Evolutionary conservation across 1,284 basidiomycete genomes (phyloP).

Genomic region (Moesziomyces globuligerus): DNA sequence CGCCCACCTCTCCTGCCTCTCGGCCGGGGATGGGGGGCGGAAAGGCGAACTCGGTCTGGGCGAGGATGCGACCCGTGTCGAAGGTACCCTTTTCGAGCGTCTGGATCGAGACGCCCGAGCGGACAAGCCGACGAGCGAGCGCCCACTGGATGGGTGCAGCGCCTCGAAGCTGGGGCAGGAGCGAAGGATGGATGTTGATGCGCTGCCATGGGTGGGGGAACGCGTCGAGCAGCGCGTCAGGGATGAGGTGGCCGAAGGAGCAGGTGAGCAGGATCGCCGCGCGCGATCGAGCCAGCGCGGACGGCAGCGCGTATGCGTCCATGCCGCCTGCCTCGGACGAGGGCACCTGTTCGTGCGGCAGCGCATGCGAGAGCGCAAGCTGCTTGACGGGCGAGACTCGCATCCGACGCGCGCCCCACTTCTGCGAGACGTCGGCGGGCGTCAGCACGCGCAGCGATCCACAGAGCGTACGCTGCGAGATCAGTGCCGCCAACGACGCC

Average conservation of each 20-base stretch:
- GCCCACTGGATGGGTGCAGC: constrained; percentile 91
- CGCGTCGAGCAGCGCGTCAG: constrained; percentile 74
- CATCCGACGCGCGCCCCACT: constrained; percentile 60
- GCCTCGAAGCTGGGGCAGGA: constrained; percentile 87
- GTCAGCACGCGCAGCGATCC: constrained; percentile 72
- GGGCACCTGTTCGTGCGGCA: constrained; percentile 41
- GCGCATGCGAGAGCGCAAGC: constrained; percentile 31
- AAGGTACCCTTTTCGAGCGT: constrained; percentile 46
- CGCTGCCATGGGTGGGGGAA: constrained; percentile 74
- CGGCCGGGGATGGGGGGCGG: constrained; percentile 55
- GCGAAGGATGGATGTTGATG: constrained; percentile 92
- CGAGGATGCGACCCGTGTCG: constrained; percentile 49
- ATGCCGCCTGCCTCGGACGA: constrained; percentile 16
- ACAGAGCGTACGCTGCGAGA: constrained; percentile 7
- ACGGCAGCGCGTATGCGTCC: constrained; percentile 18
- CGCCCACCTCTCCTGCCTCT: constrained; percentile 20
- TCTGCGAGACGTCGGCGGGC: constrained; percentile 69
- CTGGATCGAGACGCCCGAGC: constrained; percentile 59
- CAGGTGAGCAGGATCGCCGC: constrained; percentile 79
- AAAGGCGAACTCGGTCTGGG: constrained; percentile 68
- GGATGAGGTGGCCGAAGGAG: constrained; percentile 90
- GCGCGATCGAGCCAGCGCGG: constrained; percentile 11
- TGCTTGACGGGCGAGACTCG: constrained; percentile 54
- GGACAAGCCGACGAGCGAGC: constrained; percentile 68
- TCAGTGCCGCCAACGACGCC: constrained; percentile 27